Base-by-base conservation (phyloP, 306 rosid species). In the Fragaria ananassa region DNA sequence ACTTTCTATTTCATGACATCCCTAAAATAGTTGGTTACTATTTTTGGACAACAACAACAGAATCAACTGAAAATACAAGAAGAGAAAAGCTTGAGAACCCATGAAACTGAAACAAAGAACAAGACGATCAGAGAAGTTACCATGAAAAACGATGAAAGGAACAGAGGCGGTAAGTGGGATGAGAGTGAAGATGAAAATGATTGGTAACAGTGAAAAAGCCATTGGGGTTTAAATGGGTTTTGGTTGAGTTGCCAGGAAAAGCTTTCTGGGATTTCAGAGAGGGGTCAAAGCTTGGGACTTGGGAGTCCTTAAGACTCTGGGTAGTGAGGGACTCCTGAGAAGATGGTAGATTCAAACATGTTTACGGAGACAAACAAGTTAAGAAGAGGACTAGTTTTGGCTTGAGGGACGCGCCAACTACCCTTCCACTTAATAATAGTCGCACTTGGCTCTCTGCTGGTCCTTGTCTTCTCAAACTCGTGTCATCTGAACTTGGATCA, bases 111-210 rank as follows among this genome's bases (percentile, higher is more conserved):
- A 72, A 56, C 63, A 56, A 85, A 35, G 21, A 46, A 41, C 8
- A 34, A n/a, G 18, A 68, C 3, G 25, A 57, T 9, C 15, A 44
- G 27, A 74, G 67, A 9, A 50, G 23, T 71, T 73, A 89, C 91
- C 93, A 44, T 82, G 93, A n/a, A 89, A 75, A 70, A 89, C 90
- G 25, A 87, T 44, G 82, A 89, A 89, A 44, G 93, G 93, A 78
- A 89, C 51, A 72, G 91, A 69, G 49, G 53, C 80, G 18, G 81
- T 14, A 15, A 77, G 72, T n/a, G 85, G 58, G 76, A 80, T 34
- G 76, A 79, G 39, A 42, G 76, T 37, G 18, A 85, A 39, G 42
- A 76, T 25, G 78, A 79, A 9, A 53, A 70, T 3, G 44, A 61
- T 3, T 29, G 46, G 13, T 18, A 67, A 49, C 44, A 66, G 75